Evolutionary conservation across 2,329 filamentous ascomycete species (phyloP), one percentile per base, ranked within the genome.

Genomic region (Pestalotiopsis sp.): DNA sequence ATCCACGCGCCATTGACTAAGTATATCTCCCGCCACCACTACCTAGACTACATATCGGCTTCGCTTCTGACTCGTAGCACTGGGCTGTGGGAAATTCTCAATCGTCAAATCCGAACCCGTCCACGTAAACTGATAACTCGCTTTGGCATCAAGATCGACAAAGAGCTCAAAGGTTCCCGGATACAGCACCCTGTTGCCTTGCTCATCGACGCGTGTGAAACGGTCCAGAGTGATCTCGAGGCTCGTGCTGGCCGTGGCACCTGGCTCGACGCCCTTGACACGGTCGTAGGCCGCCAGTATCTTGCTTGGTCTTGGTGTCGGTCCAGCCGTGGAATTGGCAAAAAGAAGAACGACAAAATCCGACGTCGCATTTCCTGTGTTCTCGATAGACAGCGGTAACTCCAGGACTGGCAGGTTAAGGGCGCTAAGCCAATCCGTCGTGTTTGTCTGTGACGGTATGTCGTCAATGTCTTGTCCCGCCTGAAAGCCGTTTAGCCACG

Each of bases 171-270:
- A 86, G n/a, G 80, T 74, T 1, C 84, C 84, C 0, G 84, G 84
- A 72, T 83, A 86, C n/a, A 86, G 66, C 17, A 84, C 79, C 63
- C 78, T 78, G 70, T 86, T 80, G 1, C 84, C 84, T 9, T 73
- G 75, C 52, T 82, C 80, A 69, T 85, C 81, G 0, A 80, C 79
- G 11, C 84, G 74, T 3, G 80, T 80, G 49, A 87, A 72, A 66
- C 77, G 81, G 0, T 81, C 83, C 1, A 86, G 77, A 17, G 81
- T 84, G 23, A 85, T 69, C 17, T 77, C 76, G 23, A 86, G 72
- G 0, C 69, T 70, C 0, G 79, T 81, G 4, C 73, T 81, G 45
- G 70, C 64, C 0, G 72, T 68, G 3, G 64, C 52, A 4, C 73
- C 75, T 0, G 75, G 67, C 3, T 71, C 60, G 57, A 82, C 72